Evolutionary conservation across 1,139 yeast species (phyloP).

Genomic region (Candida tropicalis): DNA sequence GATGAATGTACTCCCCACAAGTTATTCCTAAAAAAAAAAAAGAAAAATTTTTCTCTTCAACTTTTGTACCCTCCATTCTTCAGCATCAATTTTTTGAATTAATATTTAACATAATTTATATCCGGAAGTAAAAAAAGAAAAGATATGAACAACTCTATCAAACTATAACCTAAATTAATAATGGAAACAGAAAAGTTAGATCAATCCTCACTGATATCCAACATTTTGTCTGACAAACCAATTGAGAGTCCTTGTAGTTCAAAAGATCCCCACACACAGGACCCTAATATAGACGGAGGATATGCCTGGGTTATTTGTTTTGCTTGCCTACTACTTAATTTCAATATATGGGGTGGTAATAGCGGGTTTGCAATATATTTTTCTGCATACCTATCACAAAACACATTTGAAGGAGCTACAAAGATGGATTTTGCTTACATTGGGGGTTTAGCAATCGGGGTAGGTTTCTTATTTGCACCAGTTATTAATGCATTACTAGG

Average conservation of each 20-base stretch:
- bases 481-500: slow-evolving; percentile 43
- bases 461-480: slow-evolving; percentile 39
- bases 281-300: slow-evolving; percentile 39
- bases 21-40: no score
- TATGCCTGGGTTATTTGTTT: slow-evolving; percentile 52
- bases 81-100: no score
- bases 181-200: no score
- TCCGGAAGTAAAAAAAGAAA: no score
- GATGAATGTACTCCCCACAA: no score
- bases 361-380: slow-evolving; percentile 58
- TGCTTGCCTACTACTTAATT: slow-evolving; percentile 43
- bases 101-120: no score
- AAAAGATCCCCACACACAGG: background rate
- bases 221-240: background rate
- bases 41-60: no score
- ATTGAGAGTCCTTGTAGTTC: background rate
- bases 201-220: no score
- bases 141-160: no score
- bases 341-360: slow-evolving; percentile 57
- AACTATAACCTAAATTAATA: no score
- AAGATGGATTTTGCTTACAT: slow-evolving; percentile 43
- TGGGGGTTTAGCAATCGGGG: slow-evolving; percentile 43
- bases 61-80: no score
- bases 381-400: slow-evolving; percentile 40
- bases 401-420: slow-evolving; percentile 42